Conservation (phyloP, 2,329 filamentous ascomycete species). For the Colletotrichum sp. region DNA sequence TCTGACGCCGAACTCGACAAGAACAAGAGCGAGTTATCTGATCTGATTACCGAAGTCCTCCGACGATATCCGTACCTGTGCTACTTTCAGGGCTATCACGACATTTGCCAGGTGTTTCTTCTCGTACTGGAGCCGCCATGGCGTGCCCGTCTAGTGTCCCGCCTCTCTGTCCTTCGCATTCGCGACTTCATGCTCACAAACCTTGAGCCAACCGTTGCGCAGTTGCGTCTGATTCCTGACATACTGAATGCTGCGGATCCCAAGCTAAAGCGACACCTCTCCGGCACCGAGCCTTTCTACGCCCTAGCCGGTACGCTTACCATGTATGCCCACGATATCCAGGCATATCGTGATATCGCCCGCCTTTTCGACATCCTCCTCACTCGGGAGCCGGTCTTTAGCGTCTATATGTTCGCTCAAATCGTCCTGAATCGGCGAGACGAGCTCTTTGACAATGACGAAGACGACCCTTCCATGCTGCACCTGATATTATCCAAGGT, state of each 20-base stretch:
- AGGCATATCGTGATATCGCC: slow-evolving; percentile 86
- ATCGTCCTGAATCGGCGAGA: slow-evolving; percentile 81
- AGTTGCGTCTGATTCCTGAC: slow-evolving; percentile 86
- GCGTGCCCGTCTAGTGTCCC: slow-evolving; percentile 70
- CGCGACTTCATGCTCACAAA: slow-evolving; percentile 97
- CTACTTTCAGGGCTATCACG: slow-evolving; percentile 99
- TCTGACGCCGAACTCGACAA: slow-evolving; percentile 70
- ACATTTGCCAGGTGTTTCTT: slow-evolving; percentile 95
- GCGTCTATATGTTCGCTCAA: slow-evolving; percentile 89
- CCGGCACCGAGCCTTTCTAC: slow-evolving; percentile 84
- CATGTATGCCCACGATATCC: slow-evolving; percentile 95
- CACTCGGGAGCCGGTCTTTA: slow-evolving; percentile 84
- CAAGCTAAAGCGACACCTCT: slow-evolving; percentile 75
- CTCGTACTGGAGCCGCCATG: slow-evolving; percentile 73
- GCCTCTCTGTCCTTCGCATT: slow-evolving; percentile 89
- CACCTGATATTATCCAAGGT: slow-evolving; percentile 88
- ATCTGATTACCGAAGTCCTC: slow-evolving; percentile 81
- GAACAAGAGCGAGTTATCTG: slow-evolving; percentile 78
- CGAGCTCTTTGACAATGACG: slow-evolving; percentile 82
- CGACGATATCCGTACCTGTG: slow-evolving; percentile 82
- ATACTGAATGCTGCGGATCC: slow-evolving; percentile 78
- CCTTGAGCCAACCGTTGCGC: slow-evolving; percentile 78
- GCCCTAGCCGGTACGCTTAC: slow-evolving; percentile 93
- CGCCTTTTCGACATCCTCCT: slow-evolving; percentile 92
- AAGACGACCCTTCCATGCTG: slow-evolving; percentile 89